Percentiles rank a stretch among this genome's conserved stretches.
phyloP scores from a whole-genome alignment of 148 eudicot genomes.

The Camellia lanceoleosa region DNA sequence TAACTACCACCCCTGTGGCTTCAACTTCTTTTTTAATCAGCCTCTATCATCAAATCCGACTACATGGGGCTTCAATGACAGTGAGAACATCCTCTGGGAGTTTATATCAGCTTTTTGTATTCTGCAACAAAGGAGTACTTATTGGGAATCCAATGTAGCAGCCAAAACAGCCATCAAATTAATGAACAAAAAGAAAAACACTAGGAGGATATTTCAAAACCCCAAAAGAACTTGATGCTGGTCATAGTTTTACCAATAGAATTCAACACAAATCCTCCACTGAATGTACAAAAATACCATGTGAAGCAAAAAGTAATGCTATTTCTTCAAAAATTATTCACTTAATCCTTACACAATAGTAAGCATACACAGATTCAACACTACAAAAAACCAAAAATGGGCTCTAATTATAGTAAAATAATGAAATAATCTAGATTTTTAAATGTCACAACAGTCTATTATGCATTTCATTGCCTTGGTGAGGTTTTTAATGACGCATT shows the following conservation, averaged over 20 bases:
- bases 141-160: neutral
- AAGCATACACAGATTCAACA: neutral
- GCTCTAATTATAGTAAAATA: too few species aligned
- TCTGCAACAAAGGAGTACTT: conserved; percentile 41
- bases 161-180: neutral
- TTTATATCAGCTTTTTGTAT: conserved; percentile 23
- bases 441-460: too few species aligned
- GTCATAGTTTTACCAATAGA: neutral
- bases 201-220: neutral
- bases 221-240: neutral
- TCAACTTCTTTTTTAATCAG: conserved; percentile 76
- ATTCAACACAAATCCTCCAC: too few species aligned
- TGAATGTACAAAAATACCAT: too few species aligned
- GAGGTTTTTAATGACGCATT: too few species aligned
- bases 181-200: neutral
- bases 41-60: conserved; percentile 92
- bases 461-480: too few species aligned
- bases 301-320: too few species aligned
- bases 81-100: conserved; percentile 57
- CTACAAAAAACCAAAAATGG: neutral
- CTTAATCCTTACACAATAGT: too few species aligned
- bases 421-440: too few species aligned
- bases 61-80: conserved; percentile 95
- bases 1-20: conserved; percentile 93
- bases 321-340: too few species aligned